Evolutionary conservation across 2,329 filamentous ascomycete species (phyloP).

Genomic region (Penicillium sp.): DNA sequence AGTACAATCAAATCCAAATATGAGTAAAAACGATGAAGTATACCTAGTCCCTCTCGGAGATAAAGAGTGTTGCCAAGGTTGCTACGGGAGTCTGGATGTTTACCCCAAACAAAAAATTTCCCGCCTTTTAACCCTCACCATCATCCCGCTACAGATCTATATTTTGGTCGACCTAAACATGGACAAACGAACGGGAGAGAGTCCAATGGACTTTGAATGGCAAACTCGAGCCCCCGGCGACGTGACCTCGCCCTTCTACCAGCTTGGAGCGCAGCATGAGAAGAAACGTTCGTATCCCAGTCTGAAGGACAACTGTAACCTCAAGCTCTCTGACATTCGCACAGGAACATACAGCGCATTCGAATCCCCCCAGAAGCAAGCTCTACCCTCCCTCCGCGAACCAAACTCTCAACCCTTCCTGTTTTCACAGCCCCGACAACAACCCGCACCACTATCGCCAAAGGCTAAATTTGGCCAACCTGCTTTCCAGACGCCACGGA

Average conservation of each 20-base stretch:
- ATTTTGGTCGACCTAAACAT: constrained; percentile 25
- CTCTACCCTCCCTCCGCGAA: constrained; percentile 48
- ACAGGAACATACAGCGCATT: constrained; percentile 43
- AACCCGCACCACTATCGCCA: constrained; percentile 31
- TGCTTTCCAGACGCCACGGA: constrained; percentile 51
- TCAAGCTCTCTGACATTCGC: neutral
- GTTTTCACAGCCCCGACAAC: constrained; percentile 44
- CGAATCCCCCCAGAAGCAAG: constrained; percentile 50
- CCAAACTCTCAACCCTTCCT: constrained; percentile 51
- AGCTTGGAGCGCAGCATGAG: constrained; percentile 45
- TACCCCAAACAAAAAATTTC: constrained; percentile 26
- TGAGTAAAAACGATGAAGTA: neutral
- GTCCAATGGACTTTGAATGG: constrained; percentile 54
- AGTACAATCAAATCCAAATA: neutral
- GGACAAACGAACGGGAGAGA: constrained; percentile 43
- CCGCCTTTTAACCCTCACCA: constrained; percentile 10
- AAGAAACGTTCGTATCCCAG: constrained; percentile 44
- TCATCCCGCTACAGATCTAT: constrained; percentile 6
- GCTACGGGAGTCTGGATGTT: constrained; percentile 19
- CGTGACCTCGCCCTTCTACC: constrained; percentile 47
- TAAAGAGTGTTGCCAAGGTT: constrained; percentile 13
- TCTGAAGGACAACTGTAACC: constrained; percentile 3
- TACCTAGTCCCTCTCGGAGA: neutral
- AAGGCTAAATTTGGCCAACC: constrained; percentile 39
- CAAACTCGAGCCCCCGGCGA: constrained; percentile 46